A percentile compares a stretch with the other conserved stretches of the same genome.
phyloP scores from a whole-genome alignment of 768 basidiomycete species.

The Pulveroboletus sp. region DNA sequence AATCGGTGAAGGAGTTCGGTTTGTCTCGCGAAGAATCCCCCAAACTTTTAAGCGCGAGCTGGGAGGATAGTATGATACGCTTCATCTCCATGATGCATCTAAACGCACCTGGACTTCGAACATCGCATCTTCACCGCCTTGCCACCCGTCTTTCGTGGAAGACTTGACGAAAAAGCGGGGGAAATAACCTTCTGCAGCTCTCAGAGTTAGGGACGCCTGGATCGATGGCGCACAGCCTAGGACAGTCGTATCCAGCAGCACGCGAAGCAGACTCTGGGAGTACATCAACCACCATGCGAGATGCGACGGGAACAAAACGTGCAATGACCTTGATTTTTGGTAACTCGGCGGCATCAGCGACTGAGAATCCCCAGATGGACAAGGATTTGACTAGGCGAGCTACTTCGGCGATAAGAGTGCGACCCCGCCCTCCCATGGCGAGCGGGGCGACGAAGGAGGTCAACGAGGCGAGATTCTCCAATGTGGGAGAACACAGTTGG shows the following conservation, averaged over 20 bases:
- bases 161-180: conserved; percentile 42
- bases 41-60: conserved; percentile 35
- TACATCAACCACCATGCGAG: background rate
- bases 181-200: conserved; percentile 42
- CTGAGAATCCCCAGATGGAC: conserved; percentile 12
- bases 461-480: conserved; percentile 13
- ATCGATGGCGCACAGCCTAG: conserved; percentile 37
- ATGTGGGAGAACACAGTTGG: conserved; percentile 19
- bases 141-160: conserved; percentile 32
- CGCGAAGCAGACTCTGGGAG: conserved; percentile 26
- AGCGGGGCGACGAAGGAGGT: conserved; percentile 15
- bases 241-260: conserved; percentile 36
- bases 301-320: background rate
- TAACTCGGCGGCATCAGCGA: background rate
- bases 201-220: conserved; percentile 42
- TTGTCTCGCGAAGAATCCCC: conserved; percentile 14
- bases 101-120: conserved; percentile 38
- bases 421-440: conserved; percentile 15
- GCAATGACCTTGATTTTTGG: conserved; percentile 21
- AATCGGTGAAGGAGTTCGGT: conserved; percentile 26
- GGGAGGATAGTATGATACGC: background rate
- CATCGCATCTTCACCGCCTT: conserved; percentile 39
- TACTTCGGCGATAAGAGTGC: conserved; percentile 16
- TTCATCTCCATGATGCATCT: background rate
- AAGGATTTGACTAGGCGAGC: conserved; percentile 16